Base-by-base conservation (phyloP, 352 stramenopile species). In the Phytophthora aleatoria region DNA sequence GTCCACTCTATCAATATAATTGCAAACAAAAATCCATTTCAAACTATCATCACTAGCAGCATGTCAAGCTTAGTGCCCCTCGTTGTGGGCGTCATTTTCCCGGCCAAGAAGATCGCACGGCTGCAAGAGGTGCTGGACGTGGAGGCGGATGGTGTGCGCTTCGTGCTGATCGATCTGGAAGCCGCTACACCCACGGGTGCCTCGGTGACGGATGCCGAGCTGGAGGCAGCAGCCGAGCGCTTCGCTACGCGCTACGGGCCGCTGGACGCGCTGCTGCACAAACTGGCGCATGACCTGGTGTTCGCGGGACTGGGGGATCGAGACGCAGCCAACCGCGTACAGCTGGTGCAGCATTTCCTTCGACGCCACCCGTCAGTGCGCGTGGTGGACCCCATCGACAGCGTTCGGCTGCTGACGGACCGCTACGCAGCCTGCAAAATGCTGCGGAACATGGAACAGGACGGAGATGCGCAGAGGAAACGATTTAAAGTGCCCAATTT, bases 211-310 rank as follows among this genome's bases (percentile, higher is more conserved):
- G 56, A 71, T 38, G 50, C 62, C 27, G 69, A 84, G 15, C 16
- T 77, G 57, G 61, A 71, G 30, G 55, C 50, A 13, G 67, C 71
- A 5, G 59, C 52, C 15, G 15, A 60, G 28, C 45, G 39, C 24
- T 55, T 94, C 12, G 48, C 57, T 13, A 61, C 64, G 16, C 66
- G 64, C 43, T 83, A 84, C 57, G 81, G 83, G 13, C 67, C 43
- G 4, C 53, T 92, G 45, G 79, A 92, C 68, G 86, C 71, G 20
- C 36, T 94, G 53, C 74, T 94, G 55, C 86, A 94, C 74, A 94
- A 94, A 56, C 61, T 94, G 45, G 84, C 84, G 41, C 86, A 94
- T 57, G 86, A 94, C 36, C 91, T 94, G 84, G 83, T 94, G 39
- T 94, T 91, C 51, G 72, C 74, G 13, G 67, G 56, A 5, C 67